phyloP scores from a whole-genome alignment of 345 rosid genomes.

The Kernera saxatilis region DNA sequence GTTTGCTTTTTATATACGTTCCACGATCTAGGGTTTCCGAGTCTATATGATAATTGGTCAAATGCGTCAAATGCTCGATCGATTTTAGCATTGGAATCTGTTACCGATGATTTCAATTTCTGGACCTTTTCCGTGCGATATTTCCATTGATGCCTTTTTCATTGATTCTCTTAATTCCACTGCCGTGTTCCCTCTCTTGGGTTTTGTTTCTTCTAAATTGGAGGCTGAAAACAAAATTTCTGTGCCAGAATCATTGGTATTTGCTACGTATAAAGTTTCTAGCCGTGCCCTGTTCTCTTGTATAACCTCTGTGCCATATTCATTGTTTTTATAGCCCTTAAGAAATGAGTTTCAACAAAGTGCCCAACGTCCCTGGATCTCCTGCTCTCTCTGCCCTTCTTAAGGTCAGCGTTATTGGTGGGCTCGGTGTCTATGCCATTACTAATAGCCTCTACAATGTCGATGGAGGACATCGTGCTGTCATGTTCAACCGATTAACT shows the following conservation, averaged over 20 bases:
- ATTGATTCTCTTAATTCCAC: neutral
- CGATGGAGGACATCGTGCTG: constrained; percentile 37
- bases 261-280: neutral
- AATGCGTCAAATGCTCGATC: neutral
- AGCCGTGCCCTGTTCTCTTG: neutral
- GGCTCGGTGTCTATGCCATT: constrained; percentile 30
- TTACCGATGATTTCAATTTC: neutral
- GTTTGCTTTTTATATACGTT: neutral
- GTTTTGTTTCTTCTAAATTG: neutral
- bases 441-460: constrained; percentile 35
- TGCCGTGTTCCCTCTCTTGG: neutral
- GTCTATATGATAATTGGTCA: neutral
- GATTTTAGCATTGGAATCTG: neutral
- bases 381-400: constrained; percentile 34
- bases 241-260: neutral
- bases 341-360: constrained; percentile 36
- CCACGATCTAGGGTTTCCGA: neutral
- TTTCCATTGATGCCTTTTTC: neutral
- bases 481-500: constrained; percentile 36
- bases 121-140: neutral
- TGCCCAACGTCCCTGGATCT: constrained; percentile 34
- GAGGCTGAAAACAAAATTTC: neutral
- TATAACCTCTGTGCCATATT: neutral
- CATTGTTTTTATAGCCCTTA: neutral
- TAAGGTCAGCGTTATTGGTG: constrained; percentile 30